These are phyloP conservation scores for Ophiocordyceps camponoti-saundersi DNA, from an alignment of 2,329 filamentous ascomycete genomes.

Conservation along the genomic window DNA sequence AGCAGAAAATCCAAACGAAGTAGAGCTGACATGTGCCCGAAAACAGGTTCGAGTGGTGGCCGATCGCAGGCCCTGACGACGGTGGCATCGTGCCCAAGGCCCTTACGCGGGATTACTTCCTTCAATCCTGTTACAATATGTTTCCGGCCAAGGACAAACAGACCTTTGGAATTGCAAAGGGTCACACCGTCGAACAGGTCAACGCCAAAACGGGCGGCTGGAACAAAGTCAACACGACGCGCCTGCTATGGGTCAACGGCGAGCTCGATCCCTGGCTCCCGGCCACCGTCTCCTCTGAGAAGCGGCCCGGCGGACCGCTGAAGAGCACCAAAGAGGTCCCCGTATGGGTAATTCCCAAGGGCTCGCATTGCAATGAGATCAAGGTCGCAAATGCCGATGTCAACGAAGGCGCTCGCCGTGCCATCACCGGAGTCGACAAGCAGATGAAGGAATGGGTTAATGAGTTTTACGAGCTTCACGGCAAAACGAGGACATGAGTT, in stretches of 20 bases:
- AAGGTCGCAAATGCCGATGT: slow-evolving; percentile 23
- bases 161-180: slow-evolving; percentile 22
- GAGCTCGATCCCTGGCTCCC: slow-evolving; percentile 44
- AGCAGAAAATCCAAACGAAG: neutral
- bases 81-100: slow-evolving; percentile 32
- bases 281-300: slow-evolving; percentile 31
- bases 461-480: slow-evolving; percentile 30
- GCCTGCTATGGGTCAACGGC: slow-evolving; percentile 41
- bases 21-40: neutral
- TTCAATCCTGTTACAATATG: slow-evolving; percentile 34
- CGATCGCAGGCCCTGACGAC: slow-evolving; percentile 7
- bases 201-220: slow-evolving; percentile 41
- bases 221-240: slow-evolving; percentile 29
- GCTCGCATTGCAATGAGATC: slow-evolving; percentile 39
- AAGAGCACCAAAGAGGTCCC: slow-evolving; percentile 26
- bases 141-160: slow-evolving; percentile 28
- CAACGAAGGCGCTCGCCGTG: slow-evolving; percentile 14
- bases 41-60: slow-evolving; percentile 7
- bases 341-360: slow-evolving; percentile 33
- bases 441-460: slow-evolving; percentile 36
- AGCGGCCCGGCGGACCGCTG: slow-evolving; percentile 36
- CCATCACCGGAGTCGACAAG: slow-evolving; percentile 22
- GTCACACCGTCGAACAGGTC: slow-evolving; percentile 27
- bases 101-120: slow-evolving; percentile 31
- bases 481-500: neutral